phyloP scores from a whole-genome alignment of 768 basidiomycete species.

The Boletus rufocinnamomeus region DNA sequence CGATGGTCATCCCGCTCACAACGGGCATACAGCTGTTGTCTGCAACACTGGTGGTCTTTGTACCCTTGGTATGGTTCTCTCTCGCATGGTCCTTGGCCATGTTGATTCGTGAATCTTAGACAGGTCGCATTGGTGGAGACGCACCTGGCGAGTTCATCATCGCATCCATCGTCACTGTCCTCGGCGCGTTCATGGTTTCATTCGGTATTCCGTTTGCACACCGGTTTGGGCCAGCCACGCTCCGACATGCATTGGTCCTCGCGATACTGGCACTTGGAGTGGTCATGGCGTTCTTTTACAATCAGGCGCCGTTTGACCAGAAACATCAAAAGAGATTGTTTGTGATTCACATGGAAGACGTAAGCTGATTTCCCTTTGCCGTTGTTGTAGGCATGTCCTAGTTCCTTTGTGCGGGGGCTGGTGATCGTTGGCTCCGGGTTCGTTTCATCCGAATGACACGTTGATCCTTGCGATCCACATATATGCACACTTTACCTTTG shows the following conservation, averaged over 20 bases:
- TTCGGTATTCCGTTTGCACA: slow-evolving; percentile 71
- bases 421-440: not conserved
- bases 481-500: not conserved
- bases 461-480: not conserved
- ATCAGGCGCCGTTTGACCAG: slow-evolving; percentile 67
- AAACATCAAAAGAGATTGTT: slow-evolving; percentile 90
- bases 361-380: slow-evolving; percentile 37
- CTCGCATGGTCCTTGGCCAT: not conserved
- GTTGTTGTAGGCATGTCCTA: not conserved
- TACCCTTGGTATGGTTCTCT: slow-evolving; percentile 65
- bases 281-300: slow-evolving; percentile 61
- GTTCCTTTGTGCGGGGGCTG: not conserved
- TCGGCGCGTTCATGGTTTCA: slow-evolving; percentile 60
- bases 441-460: not conserved
- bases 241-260: slow-evolving; percentile 44
- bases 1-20: slow-evolving; percentile 54
- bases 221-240: slow-evolving; percentile 53
- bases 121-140: slow-evolving; percentile 78
- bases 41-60: slow-evolving; percentile 81
- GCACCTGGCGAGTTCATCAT: slow-evolving; percentile 90
- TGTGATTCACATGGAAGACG: slow-evolving; percentile 84
- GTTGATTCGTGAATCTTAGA: slow-evolving; percentile 43
- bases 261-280: slow-evolving; percentile 48
- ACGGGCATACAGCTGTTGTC: slow-evolving; percentile 58
- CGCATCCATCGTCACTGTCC: slow-evolving; percentile 66